Evolutionary conservation across 2,329 filamentous ascomycete genomes (phyloP).

Genomic region (Verticillium nonalfalfae): DNA sequence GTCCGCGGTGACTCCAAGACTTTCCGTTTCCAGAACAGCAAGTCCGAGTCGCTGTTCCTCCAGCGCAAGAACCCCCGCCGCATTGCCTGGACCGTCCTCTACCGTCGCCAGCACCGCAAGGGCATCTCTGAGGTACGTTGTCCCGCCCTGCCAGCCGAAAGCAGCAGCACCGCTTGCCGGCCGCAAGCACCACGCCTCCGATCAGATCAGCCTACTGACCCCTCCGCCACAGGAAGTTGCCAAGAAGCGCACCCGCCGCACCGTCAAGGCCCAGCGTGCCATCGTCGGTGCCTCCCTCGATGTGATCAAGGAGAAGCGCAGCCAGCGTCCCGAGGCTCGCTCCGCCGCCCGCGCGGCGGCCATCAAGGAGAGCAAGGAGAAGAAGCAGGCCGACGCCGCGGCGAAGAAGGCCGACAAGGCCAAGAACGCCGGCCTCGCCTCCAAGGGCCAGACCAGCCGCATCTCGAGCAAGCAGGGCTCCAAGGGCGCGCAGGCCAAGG

Average conservation of each 20-base stretch:
- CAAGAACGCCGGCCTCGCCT: constrained; percentile 69
- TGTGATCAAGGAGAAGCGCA: constrained; percentile 98
- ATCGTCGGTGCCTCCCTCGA: constrained; percentile 99
- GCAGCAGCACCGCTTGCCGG: neutral
- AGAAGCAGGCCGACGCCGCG: constrained; percentile 82
- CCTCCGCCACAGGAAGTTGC: constrained; percentile 75
- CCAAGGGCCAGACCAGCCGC: constrained; percentile 72
- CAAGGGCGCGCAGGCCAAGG: constrained; percentile 84
- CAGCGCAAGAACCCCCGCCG: constrained; percentile 99
- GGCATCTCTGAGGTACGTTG: constrained; percentile 97
- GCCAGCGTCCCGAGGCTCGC: constrained; percentile 91
- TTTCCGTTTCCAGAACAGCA: constrained; percentile 99
- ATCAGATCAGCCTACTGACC: constrained; percentile 30
- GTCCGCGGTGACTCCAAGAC: constrained; percentile 99
- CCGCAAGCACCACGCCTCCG: neutral
- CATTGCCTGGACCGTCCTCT: constrained; percentile 97
- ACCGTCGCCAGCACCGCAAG: constrained; percentile 99
- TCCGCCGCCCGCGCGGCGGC: constrained; percentile 81
- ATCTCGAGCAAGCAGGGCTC: constrained; percentile 96
- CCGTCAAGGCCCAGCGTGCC: constrained; percentile 97
- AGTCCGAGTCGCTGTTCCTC: constrained; percentile 99
- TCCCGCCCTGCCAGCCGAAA: neutral
- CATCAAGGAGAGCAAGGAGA: constrained; percentile 98
- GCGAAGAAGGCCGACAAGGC: constrained; percentile 99
- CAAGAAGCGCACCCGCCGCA: constrained; percentile 98